Evolutionary conservation across 176 grass and related monocot species (phyloP).

Genomic region (Juncus effusus): DNA sequence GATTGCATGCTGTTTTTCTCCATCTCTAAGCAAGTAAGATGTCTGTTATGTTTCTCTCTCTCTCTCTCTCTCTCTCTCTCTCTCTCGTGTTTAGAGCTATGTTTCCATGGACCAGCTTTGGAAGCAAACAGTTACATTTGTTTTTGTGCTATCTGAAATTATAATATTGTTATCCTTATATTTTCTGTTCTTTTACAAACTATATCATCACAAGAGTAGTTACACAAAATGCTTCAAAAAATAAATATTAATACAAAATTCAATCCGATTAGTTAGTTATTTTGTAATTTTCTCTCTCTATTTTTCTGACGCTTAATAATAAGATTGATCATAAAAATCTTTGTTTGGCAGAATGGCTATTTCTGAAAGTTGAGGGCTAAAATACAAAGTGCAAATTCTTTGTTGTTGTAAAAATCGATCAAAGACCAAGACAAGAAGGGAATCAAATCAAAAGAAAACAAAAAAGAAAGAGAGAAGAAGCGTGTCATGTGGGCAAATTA

Average conservation of each 20-base stretch:
- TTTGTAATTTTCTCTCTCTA: too few species aligned
- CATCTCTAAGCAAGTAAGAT: slow-evolving; percentile 39
- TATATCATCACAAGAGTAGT: too few species aligned
- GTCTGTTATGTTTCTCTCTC: slow-evolving; percentile 42
- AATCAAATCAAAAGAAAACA: slow-evolving; percentile 15
- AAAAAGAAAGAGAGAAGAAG: slow-evolving; percentile 23
- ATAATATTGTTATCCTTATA: too few species aligned
- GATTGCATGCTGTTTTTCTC: slow-evolving; percentile 35
- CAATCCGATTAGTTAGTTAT: too few species aligned
- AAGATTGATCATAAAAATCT: neutral
- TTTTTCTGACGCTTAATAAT: neutral
- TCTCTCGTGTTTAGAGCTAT: slow-evolving; percentile 48
- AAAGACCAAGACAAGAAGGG: too few species aligned
- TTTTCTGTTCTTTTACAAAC: too few species aligned
- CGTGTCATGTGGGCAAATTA: slow-evolving; percentile 54
- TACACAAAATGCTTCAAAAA: too few species aligned
- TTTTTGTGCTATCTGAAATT: slow-evolving; percentile 4
- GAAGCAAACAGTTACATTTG: slow-evolving; percentile 32
- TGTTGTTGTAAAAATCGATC: neutral
- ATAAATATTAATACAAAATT: too few species aligned
- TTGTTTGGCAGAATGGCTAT: neutral
- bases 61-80: neutral
- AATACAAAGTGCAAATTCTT: slow-evolving; percentile 11
- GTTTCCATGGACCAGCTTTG: slow-evolving; percentile 19
- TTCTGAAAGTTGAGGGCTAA: neutral